Evolutionary conservation across 176 grass and related monocot genomes (phyloP).

Genomic region (Cymbopogon citratus): DNA sequence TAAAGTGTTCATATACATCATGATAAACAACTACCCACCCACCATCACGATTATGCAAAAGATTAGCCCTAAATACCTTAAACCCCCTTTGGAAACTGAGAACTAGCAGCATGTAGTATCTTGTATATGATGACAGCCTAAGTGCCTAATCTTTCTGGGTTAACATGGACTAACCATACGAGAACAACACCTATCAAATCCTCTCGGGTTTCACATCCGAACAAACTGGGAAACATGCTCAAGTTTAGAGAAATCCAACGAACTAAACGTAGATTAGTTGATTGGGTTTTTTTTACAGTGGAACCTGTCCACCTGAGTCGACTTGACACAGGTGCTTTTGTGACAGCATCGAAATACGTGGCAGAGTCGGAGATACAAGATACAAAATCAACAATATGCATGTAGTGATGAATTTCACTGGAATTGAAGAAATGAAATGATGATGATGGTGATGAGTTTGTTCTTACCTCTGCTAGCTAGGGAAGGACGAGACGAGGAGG

Average conservation of each 20-base stretch:
- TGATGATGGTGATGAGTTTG: neutral
- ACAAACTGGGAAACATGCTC: neutral
- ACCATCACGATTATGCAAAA: too few relatives aligned
- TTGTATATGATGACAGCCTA: neutral
- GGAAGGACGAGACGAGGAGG: neutral
- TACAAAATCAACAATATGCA: too few relatives aligned
- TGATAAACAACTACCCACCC: too few relatives aligned
- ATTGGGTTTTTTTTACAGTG: too few relatives aligned
- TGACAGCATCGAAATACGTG: neutral
- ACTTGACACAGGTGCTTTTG: too few relatives aligned
- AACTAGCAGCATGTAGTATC: neutral
- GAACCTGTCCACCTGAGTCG: too few relatives aligned
- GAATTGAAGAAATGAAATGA: neutral
- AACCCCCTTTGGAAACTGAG: too few relatives aligned
- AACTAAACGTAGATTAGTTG: too few relatives aligned
- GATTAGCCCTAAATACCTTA: too few relatives aligned
- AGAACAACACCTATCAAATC: neutral
- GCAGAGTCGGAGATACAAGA: neutral
- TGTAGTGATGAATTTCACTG: neutral
- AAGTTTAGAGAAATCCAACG: neutral
- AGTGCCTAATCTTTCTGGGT: neutral
- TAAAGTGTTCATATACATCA: too few relatives aligned
- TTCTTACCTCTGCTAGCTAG: constrained; percentile 22
- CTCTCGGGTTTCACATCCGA: neutral
- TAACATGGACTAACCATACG: neutral